Evolutionary conservation across 2,329 filamentous ascomycete species (phyloP), one percentile per base, ranked within the genome.

Genomic region (Rasamsonia emersonii): DNA sequence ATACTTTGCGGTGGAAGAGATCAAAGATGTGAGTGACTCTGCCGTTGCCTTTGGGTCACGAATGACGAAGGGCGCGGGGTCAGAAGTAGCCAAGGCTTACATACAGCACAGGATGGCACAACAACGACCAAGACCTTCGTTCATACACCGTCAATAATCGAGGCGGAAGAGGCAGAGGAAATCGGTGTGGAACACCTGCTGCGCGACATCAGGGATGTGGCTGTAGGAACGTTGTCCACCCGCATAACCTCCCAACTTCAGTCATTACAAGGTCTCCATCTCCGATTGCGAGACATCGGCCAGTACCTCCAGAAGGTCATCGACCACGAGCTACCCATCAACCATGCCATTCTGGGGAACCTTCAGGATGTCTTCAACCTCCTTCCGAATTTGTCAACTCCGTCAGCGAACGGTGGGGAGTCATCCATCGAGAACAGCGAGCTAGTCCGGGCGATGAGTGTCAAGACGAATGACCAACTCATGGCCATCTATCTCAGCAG

Each of bases 291-390:
- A 56, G 91, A 98, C 58, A 98, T 98, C 51, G 86, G 88, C 37
- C 75, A 82, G 48, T 98, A 98, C 61, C 77, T 98, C 17, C 84
- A 94, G 59, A 96, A 95, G 62, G 91, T 98, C 7, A 77, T 95
- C 36, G 85, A 94, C 55, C 82, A 83, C 47, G 80, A 93, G 49
- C 73, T 98, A 20, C 91, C 91, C 4, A 82, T 96, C 54, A 98
- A 98, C 67, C 91, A 98, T 57, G 86, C 86, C 35, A 96, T 98
- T 41, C 75, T 98, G 17, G 91, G 89, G 45, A 94, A 95, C 55
- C 79, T 98, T n/a, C 91, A 98, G 67, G 91, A 98, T 54, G 86
- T 96, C 40, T 98, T 98, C 73, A 98, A 98, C 64, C 79, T 98
- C 25, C 77, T 98, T 15, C 91, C 91, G 28, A 98, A 98, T 63